Percentiles rank a stretch among this genome's conserved stretches.
These are phyloP conservation scores for Astraeus odoratus DNA, from an alignment of 768 basidiomycete genomes.

Conservation along the genomic window DNA sequence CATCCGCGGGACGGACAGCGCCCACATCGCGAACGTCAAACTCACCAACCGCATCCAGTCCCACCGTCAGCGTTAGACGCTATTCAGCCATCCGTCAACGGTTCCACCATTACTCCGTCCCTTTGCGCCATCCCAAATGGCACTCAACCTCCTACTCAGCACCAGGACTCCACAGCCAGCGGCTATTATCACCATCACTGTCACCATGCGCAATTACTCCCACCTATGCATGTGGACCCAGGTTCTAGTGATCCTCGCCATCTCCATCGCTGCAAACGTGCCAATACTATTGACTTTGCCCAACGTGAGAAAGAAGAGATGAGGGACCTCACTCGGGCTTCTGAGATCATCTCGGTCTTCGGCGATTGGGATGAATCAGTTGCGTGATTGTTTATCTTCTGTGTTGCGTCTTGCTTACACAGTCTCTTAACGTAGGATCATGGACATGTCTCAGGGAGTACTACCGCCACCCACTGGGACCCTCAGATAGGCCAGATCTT, in stretches of 20 bases:
- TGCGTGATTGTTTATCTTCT: constrained; percentile 7
- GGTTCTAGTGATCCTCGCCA: background rate
- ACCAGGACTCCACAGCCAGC: background rate
- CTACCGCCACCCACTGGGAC: constrained; percentile 43
- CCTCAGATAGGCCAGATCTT: constrained; percentile 62
- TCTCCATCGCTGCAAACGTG: constrained; percentile 23
- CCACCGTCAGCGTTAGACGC: too few species aligned
- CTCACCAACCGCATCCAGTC: background rate
- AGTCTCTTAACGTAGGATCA: constrained; percentile 17
- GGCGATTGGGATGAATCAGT: constrained; percentile 3
- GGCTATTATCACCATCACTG: background rate
- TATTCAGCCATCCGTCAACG: background rate
- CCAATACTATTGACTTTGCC: constrained; percentile 74
- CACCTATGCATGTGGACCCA: background rate
- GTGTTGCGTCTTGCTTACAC: background rate
- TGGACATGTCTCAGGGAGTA: constrained; percentile 18
- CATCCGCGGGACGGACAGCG: background rate
- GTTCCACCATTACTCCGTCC: background rate
- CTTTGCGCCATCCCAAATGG: too few species aligned
- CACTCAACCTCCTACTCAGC: background rate
- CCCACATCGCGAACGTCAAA: background rate
- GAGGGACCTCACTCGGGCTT: constrained; percentile 77
- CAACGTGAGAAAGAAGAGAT: constrained; percentile 85
- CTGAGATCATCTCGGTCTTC: constrained; percentile 59
- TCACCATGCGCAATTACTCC: background rate